These are phyloP conservation scores for Taphrina sp. DNA, from an alignment of 1,139 yeast genomes.

Conservation along the genomic window DNA sequence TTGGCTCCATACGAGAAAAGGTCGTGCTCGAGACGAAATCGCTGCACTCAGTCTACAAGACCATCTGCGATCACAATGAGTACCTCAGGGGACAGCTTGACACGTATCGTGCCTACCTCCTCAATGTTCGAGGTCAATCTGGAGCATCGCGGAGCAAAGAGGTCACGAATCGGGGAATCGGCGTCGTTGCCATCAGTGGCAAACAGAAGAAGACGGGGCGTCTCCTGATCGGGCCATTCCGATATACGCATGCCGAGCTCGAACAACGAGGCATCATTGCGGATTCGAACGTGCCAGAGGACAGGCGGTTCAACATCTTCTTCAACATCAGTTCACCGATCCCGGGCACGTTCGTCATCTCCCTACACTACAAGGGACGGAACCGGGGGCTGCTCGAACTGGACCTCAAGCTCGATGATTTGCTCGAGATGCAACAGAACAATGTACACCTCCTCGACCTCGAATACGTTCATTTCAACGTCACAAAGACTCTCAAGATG, in stretches of 20 bases:
- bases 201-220: slow-evolving; percentile 38
- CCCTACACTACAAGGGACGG: slow-evolving; percentile 44
- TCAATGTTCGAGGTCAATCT: slow-evolving; percentile 46
- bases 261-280: slow-evolving; percentile 43
- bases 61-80: slow-evolving; percentile 46
- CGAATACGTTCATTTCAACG: slow-evolving; percentile 43
- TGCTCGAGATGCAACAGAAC: slow-evolving; percentile 44
- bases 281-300: slow-evolving; percentile 43
- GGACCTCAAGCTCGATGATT: slow-evolving; percentile 45
- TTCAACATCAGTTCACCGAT: slow-evolving; percentile 44
- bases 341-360: slow-evolving; percentile 46
- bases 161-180: slow-evolving; percentile 36
- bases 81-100: slow-evolving; percentile 46
- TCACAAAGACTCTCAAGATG: slow-evolving; percentile 36
- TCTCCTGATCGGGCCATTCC: slow-evolving; percentile 42
- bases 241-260: slow-evolving; percentile 43
- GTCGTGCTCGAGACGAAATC: slow-evolving; percentile 45
- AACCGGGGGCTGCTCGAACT: slow-evolving; percentile 42
- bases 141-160: slow-evolving; percentile 39
- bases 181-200: slow-evolving; percentile 39
- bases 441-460: slow-evolving; percentile 42
- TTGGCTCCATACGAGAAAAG: slow-evolving; percentile 46
- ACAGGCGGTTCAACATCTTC: slow-evolving; percentile 36
- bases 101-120: slow-evolving; percentile 45
- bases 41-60: slow-evolving; percentile 44